phyloP scores from a whole-genome alignment of 148 eudicot species.

The Cornus suecica region DNA sequence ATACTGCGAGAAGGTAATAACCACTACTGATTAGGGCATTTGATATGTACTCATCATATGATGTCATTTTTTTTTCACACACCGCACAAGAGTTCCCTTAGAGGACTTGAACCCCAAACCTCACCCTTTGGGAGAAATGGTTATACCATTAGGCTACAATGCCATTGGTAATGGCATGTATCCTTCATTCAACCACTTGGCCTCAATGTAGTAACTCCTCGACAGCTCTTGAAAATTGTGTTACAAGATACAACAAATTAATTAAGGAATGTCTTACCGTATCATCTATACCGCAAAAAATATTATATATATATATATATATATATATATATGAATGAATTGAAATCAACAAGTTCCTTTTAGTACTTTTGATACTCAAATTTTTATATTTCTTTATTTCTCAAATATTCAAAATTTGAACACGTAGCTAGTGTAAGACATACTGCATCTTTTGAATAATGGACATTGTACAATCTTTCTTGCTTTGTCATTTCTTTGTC shows the following conservation, averaged over 20 bases:
- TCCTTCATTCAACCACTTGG: constrained; percentile 18
- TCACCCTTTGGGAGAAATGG: too few relatives aligned
- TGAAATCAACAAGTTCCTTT: too few relatives aligned
- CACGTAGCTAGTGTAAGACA: not conserved
- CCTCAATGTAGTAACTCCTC: constrained; percentile 15
- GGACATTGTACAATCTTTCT: not conserved
- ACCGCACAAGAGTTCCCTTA: too few relatives aligned
- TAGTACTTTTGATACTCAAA: not conserved
- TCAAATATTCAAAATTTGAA: too few relatives aligned
- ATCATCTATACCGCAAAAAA: too few relatives aligned
- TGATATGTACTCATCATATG: constrained; percentile 20
- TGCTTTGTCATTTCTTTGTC: constrained; percentile 5
- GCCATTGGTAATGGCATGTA: too few relatives aligned
- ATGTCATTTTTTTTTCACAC: too few relatives aligned
- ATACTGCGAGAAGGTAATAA: not conserved
- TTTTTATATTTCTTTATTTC: too few relatives aligned
- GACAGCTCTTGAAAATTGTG: constrained; percentile 11
- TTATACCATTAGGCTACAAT: too few relatives aligned
- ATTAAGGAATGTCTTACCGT: too few relatives aligned
- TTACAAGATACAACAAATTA: not conserved
- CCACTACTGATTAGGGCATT: not conserved
- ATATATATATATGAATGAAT: not conserved
- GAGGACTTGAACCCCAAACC: too few relatives aligned
- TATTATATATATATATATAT: too few relatives aligned
- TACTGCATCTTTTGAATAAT: constrained; percentile 23